These are phyloP conservation scores for Panicum hallii DNA, from an alignment of 202 grass and related monocot species.

Conservation along the genomic window DNA sequence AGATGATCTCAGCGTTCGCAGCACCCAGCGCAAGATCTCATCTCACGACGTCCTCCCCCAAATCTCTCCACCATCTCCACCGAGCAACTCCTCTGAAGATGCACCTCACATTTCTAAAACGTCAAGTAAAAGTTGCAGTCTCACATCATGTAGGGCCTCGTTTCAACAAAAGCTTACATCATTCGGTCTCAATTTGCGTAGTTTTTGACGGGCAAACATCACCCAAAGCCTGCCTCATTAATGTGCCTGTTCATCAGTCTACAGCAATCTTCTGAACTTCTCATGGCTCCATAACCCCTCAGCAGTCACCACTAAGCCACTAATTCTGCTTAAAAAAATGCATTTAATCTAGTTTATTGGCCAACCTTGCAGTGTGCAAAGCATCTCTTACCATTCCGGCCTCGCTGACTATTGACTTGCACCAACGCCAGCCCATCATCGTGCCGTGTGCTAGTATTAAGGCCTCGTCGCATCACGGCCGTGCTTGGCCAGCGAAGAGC, in stretches of 20 bases:
- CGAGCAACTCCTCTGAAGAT: slow-evolving; percentile 20
- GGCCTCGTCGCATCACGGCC: slow-evolving; percentile 13
- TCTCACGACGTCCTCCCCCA: neutral
- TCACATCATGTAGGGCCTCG: neutral
- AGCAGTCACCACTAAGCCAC: neutral
- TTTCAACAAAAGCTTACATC: neutral
- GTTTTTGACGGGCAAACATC: neutral
- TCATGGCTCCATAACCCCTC: slow-evolving; percentile 1
- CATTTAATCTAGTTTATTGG: slow-evolving; percentile 21
- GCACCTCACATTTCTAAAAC: slow-evolving; percentile 3
- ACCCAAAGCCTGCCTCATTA: neutral
- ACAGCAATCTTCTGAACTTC: neutral
- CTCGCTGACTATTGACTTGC: slow-evolving; percentile 48
- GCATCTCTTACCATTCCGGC: slow-evolving; percentile 45
- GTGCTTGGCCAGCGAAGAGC: slow-evolving; percentile 7
- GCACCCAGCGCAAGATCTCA: slow-evolving; percentile 4
- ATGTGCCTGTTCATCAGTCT: neutral
- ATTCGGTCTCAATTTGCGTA: neutral
- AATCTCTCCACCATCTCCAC: slow-evolving; percentile 25
- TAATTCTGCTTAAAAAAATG: slow-evolving; percentile 16
- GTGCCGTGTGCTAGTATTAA: slow-evolving; percentile 15
- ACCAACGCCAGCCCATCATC: slow-evolving; percentile 32
- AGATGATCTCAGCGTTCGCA: neutral
- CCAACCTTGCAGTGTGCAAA: neutral
- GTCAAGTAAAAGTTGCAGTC: neutral